These are phyloP conservation scores for Pythium vanterpoolii DNA, from an alignment of 352 stramenopile species.

Conservation along the genomic window DNA sequence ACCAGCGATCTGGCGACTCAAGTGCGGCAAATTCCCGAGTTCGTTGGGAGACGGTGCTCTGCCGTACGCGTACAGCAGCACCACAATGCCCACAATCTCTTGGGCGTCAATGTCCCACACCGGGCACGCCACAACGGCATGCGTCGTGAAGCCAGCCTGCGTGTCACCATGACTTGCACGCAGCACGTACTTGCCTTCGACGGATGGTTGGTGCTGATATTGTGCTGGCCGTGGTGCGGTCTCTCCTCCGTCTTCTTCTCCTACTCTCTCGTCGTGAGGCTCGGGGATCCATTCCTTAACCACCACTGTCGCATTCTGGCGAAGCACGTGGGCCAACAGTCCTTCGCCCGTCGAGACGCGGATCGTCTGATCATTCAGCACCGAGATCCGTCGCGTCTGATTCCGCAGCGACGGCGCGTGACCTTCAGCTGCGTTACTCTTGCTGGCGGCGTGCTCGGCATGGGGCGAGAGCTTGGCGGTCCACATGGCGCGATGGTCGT, in stretches of 20 bases:
- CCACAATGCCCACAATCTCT: slow-evolving; percentile 64
- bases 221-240: no score
- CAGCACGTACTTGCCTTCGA: slow-evolving; percentile 31
- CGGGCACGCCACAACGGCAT: slow-evolving; percentile 61
- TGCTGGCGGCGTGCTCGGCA: slow-evolving; percentile 8
- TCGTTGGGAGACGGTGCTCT: slow-evolving; percentile 30
- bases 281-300: slow-evolving; percentile 49
- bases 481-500: slow-evolving; percentile 54
- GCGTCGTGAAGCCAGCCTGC: slow-evolving; percentile 48
- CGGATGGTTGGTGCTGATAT: no score
- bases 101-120: slow-evolving; percentile 62
- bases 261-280: slow-evolving; percentile 6
- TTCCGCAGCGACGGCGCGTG: slow-evolving; percentile 10
- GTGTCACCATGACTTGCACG: slow-evolving; percentile 38
- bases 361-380: slow-evolving; percentile 60
- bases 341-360: slow-evolving; percentile 45
- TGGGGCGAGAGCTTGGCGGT: slow-evolving; percentile 57
- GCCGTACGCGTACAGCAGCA: slow-evolving; percentile 47
- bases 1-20: slow-evolving; percentile 65
- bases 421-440: slow-evolving; percentile 1
- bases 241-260: background rate
- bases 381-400: slow-evolving; percentile 50
- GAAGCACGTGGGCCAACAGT: slow-evolving; percentile 54
- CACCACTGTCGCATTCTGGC: slow-evolving; percentile 41
- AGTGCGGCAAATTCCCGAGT: slow-evolving; percentile 53